phyloP scores from a whole-genome alignment of 2,329 filamentous ascomycete species.

The Phaeosphaeriaceae sp. region DNA sequence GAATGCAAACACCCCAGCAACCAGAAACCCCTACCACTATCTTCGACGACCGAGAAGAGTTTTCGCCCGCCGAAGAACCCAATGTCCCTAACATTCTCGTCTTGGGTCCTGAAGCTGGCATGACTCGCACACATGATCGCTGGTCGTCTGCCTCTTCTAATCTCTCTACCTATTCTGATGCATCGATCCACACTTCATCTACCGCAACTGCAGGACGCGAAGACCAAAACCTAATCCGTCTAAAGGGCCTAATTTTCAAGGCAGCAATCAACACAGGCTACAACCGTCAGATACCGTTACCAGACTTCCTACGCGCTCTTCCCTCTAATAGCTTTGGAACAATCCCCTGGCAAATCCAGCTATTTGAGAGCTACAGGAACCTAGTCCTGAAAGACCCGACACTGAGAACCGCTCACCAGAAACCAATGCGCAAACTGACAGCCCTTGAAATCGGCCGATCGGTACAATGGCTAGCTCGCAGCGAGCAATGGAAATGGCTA shows the following conservation, averaged over 20 bases:
- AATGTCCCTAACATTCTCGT: conserved; percentile 88
- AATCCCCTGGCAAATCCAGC: conserved; percentile 69
- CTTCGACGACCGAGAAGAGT: conserved; percentile 81
- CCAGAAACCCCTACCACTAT: conserved; percentile 95
- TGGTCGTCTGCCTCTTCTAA: conserved; percentile 82
- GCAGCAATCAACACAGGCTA: conserved; percentile 87
- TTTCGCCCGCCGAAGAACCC: conserved; percentile 75
- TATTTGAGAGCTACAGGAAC: conserved; percentile 81
- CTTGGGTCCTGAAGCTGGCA: conserved; percentile 70
- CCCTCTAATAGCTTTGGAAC: conserved; percentile 80
- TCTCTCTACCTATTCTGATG: conserved; percentile 78
- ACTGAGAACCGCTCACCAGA: conserved; percentile 55
- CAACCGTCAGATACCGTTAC: conserved; percentile 68
- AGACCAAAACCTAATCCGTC: conserved; percentile 76
- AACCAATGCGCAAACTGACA: conserved; percentile 67
- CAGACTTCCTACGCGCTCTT: conserved; percentile 77
- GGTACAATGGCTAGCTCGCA: conserved; percentile 75
- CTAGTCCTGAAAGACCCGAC: conserved; percentile 76
- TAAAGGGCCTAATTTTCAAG: conserved; percentile 81
- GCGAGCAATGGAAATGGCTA: conserved; percentile 78
- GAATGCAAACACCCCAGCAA: conserved; percentile 42
- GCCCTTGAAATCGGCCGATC: conserved; percentile 82
- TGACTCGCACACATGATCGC: conserved; percentile 62
- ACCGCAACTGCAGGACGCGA: conserved; percentile 73
- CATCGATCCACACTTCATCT: conserved; percentile 68